Percentiles rank a stretch among this genome's conserved stretches.
These are phyloP conservation scores for Gaeumannomyces sp. DNA, from an alignment of 2,329 filamentous ascomycete genomes.

Conservation along the genomic window DNA sequence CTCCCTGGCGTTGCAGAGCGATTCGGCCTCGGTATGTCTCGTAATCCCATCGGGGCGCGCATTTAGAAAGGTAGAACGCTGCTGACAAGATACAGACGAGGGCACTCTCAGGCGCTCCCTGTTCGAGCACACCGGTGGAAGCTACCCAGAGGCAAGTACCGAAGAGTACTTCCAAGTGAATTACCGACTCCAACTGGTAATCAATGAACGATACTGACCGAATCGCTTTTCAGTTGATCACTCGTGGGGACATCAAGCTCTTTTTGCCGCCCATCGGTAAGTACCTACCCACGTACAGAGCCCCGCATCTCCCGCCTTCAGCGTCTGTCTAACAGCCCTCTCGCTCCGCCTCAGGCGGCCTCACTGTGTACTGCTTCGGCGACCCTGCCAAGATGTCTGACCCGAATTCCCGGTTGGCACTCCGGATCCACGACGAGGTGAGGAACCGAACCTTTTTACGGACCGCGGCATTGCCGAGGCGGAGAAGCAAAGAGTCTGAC, in stretches of 20 bases:
- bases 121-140: constrained; percentile 93
- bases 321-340: too few species aligned
- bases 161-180: background rate
- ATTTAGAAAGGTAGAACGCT: constrained; percentile 15
- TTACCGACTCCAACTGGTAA: too few species aligned
- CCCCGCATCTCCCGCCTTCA: too few species aligned
- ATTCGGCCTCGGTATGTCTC: constrained; percentile 70
- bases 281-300: constrained; percentile 13
- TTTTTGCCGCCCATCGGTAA: constrained; percentile 88
- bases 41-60: background rate
- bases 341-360: constrained; percentile 47
- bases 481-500: background rate
- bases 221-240: constrained; percentile 60
- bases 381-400: constrained; percentile 92
- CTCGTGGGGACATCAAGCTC: constrained; percentile 86
- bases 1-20: constrained; percentile 81
- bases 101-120: constrained; percentile 76
- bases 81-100: constrained; percentile 55
- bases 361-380: constrained; percentile 96
- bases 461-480: constrained; percentile 4
- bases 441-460: constrained; percentile 12
- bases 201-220: background rate
- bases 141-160: constrained; percentile 69
- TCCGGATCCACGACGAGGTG: constrained; percentile 71
- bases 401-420: constrained; percentile 69